phyloP scores from a whole-genome alignment of 306 rosid species.

The Parietaria judaica region DNA sequence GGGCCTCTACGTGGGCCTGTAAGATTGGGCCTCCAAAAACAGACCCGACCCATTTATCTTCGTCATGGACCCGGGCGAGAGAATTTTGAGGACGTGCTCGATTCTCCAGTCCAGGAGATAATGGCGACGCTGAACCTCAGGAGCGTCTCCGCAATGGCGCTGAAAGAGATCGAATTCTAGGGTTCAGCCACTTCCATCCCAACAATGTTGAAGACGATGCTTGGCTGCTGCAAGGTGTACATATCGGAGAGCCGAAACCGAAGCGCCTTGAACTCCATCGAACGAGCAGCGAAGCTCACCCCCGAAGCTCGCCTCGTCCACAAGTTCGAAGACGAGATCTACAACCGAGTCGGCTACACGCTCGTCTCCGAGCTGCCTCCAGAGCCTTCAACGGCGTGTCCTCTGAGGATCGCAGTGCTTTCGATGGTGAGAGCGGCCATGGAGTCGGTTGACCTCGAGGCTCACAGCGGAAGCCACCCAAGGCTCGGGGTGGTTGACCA shows the following conservation, averaged over 20 bases:
- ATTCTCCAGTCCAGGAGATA: too few relatives aligned
- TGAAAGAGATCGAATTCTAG: too few relatives aligned
- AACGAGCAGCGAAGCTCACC: conserved; percentile 54
- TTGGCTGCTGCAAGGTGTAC: conserved; percentile 90
- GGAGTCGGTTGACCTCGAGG: conserved; percentile 46
- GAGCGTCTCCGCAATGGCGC: too few relatives aligned
- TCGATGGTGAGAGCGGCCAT: conserved; percentile 80
- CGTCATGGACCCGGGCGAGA: too few relatives aligned
- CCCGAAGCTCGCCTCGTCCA: conserved; percentile 53
- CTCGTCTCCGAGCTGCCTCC: conserved; percentile 57
- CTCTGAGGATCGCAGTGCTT: conserved; percentile 52
- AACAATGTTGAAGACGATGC: conserved; percentile 47
- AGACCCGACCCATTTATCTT: too few relatives aligned
- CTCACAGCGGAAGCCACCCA: conserved; percentile 78
- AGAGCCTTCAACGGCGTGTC: conserved; percentile 22
- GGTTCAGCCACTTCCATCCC: too few relatives aligned
- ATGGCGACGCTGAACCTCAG: too few relatives aligned
- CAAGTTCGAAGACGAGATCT: conserved; percentile 71
- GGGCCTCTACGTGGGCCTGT: too few relatives aligned
- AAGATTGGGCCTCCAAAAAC: too few relatives aligned
- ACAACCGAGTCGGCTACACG: conserved; percentile 88
- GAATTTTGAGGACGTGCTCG: too few relatives aligned
- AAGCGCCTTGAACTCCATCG: conserved; percentile 58
- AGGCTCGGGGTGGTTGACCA: conserved; percentile 87
- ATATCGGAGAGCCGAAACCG: conserved; percentile 81